Base-by-base conservation (phyloP, 805 yeast species). In the Pichia nanzhaoensis region DNA sequence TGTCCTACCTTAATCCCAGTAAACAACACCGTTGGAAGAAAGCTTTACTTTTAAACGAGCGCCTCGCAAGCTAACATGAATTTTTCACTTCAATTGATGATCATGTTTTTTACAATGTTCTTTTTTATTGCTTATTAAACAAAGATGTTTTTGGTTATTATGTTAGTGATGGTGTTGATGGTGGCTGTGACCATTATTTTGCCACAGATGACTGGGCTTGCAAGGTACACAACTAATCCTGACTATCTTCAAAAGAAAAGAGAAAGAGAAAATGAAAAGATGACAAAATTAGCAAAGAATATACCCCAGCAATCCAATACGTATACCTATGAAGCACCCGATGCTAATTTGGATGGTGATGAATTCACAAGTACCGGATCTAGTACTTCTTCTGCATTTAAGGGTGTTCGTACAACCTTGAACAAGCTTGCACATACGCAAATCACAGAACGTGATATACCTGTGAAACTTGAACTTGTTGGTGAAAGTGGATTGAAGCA, bases 301-400 rank as follows among this genome's bases (percentile, higher is more conserved):
- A 19, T 8, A 17, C 13, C 12, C n/a, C 48, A 44, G n/a, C 47
- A 38, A 14, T 39, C 27, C 8, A 32, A 36, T 14, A 31, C 51
- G 4, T 42, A 47, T 19, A 54, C 56, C 5, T 64, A 64, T 45
- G 45, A 56, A 7, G 58, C 67, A 8, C 68, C 68, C 5, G 68
- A 64, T 45, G 66, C 56, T 19, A 49, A 50, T 14, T 41, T 48
- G 6, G 49, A 39, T 9, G 47, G 39, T 7, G 45, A 46, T 5
- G 32, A 35, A 5, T n/a, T 24, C 5, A 34, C 17, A 5, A 30
- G 19, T 35, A 30, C 47, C 22, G 24, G 40, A 17, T 27, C 34
- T 44, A 37, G 40, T 18, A 27, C 34, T 44, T 48, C 36, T 35
- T 55, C 19, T 51, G 58, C 4, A 38, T 39, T 44, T 13, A 9